Percentiles rank a stretch among this genome's conserved stretches.
Conservation (phyloP, 768 basidiomycete genomes). For the Lentinula boryana region DNA sequence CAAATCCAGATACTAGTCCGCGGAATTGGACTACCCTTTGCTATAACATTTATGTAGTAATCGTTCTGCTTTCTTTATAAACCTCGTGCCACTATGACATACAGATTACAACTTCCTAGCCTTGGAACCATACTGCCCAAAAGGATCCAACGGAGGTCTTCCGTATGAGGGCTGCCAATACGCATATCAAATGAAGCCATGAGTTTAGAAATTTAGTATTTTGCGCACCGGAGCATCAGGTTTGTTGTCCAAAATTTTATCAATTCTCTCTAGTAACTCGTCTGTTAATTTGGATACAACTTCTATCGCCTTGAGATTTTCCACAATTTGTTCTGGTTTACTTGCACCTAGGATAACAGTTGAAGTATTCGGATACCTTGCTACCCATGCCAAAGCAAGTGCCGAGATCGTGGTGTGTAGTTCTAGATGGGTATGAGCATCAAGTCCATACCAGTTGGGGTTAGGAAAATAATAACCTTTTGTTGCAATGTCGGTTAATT, state of each 20-base stretch:
- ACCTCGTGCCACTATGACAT: background rate
- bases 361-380: slow-evolving; percentile 40
- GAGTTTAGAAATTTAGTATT: background rate
- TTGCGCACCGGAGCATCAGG: background rate
- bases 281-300: slow-evolving; percentile 53
- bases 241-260: slow-evolving; percentile 43
- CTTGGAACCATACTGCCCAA: background rate
- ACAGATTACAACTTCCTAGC: background rate
- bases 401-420: slow-evolving; percentile 42
- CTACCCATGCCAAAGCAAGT: slow-evolving; percentile 57
- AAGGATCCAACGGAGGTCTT: background rate
- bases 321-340: slow-evolving; percentile 40
- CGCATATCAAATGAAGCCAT: background rate
- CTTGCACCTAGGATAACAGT: slow-evolving; percentile 45
- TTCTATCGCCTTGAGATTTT: slow-evolving; percentile 50
- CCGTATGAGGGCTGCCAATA: background rate
- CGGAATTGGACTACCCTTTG: too few species aligned
- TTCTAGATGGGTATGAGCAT: slow-evolving; percentile 16
- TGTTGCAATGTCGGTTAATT: slow-evolving; percentile 51
- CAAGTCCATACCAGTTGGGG: background rate
- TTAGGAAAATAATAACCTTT: background rate
- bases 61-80: too few species aligned
- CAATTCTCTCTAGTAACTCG: slow-evolving; percentile 46
- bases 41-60: too few species aligned
- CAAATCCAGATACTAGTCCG: too few species aligned